Conservation (phyloP, 2,329 filamentous ascomycete species). For the Plenodomus tracheiphilus region DNA sequence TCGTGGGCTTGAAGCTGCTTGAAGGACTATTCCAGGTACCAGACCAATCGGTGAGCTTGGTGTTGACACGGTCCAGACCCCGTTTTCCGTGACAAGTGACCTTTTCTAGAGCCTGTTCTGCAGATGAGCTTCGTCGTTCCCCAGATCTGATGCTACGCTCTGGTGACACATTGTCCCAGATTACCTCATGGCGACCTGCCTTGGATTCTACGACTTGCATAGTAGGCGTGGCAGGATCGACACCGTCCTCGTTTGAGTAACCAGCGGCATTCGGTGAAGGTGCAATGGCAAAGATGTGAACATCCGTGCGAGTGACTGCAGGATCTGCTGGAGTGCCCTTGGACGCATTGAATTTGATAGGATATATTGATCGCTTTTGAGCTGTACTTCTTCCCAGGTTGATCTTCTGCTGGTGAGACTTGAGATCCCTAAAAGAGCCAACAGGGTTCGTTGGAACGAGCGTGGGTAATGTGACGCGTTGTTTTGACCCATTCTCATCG, state of each 20-base stretch:
- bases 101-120: slow-evolving; percentile 20
- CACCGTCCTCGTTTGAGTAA: slow-evolving; percentile 1
- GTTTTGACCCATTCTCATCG: slow-evolving; percentile 12
- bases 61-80: slow-evolving; percentile 36
- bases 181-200: slow-evolving; percentile 30
- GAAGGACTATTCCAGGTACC: slow-evolving; percentile 20
- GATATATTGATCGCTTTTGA: slow-evolving; percentile 6
- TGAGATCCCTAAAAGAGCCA: background rate
- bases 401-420: background rate
- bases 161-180: slow-evolving; percentile 35
- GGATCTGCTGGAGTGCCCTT: slow-evolving; percentile 32
- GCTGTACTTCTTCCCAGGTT: background rate
- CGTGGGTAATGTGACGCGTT: slow-evolving; percentile 4
- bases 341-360: slow-evolving; percentile 5
- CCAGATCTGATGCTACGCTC: slow-evolving; percentile 8
- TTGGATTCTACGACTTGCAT: slow-evolving; percentile 39
- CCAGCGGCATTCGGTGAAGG: slow-evolving; percentile 15
- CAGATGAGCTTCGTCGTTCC: slow-evolving; percentile 23
- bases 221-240: slow-evolving; percentile 33
- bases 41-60: slow-evolving; percentile 37
- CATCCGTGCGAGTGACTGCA: slow-evolving; percentile 38
- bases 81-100: slow-evolving; percentile 12
- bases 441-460: background rate
- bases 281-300: slow-evolving; percentile 38
- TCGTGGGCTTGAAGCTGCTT: slow-evolving; percentile 24